A percentile compares a stretch with the other conserved stretches of the same genome.
Conservation (phyloP, 306 rosid species). For the peach (Prunus persica) region DNA sequence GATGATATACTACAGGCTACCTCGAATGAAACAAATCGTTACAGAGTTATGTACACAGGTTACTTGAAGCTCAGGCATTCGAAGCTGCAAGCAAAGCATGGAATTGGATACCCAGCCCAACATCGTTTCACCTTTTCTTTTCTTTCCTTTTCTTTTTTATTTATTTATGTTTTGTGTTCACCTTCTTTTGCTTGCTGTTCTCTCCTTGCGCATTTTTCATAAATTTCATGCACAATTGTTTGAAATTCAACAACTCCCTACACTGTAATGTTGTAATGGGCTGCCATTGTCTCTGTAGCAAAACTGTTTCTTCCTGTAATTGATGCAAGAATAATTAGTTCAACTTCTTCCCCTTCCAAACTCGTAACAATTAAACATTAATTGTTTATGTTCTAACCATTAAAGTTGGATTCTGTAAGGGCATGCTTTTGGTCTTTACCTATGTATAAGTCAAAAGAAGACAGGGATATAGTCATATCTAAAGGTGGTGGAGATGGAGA, state of each 20-base stretch:
- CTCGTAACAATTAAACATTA: neutral
- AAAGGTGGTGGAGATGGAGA: slow-evolving; percentile 11
- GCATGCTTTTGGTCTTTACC: neutral
- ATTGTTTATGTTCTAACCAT: neutral
- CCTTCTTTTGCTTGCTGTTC: neutral
- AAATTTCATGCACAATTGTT: neutral
- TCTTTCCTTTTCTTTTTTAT: neutral
- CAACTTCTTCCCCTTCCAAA: neutral
- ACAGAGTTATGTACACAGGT: neutral
- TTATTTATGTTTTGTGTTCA: neutral
- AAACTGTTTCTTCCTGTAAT: neutral
- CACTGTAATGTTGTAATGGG: neutral
- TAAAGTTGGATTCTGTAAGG: neutral
- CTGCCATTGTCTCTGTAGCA: neutral
- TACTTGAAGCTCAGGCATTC: slow-evolving; percentile 34
- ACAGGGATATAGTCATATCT: slow-evolving; percentile 32
- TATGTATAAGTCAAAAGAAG: slow-evolving; percentile 33
- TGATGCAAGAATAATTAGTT: neutral
- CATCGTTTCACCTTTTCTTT: neutral
- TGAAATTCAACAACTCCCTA: neutral
- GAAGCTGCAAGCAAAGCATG: slow-evolving; percentile 28
- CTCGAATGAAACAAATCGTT: no score
- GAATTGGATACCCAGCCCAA: slow-evolving; percentile 25
- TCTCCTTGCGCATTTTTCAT: neutral
- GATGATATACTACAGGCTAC: no score